Evolutionary conservation across 805 yeast genomes (phyloP).

Genomic region (Yarrowia porcina): DNA sequence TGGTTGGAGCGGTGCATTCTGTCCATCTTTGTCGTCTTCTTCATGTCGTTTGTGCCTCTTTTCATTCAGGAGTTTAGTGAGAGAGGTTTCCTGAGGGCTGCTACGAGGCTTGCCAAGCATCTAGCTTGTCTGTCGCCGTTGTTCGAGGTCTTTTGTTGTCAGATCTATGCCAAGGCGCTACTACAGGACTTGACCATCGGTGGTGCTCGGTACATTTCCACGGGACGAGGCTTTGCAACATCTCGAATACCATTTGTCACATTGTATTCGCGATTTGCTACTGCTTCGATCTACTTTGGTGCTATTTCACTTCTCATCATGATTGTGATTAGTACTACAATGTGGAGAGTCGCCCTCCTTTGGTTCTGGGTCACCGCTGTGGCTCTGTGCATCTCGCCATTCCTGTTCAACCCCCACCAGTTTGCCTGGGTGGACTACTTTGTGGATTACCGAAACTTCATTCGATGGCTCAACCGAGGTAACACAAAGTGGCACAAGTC

Average conservation of each 20-base stretch:
- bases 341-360: constrained; percentile 79
- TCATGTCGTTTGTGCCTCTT: constrained; percentile 70
- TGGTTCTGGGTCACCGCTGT: constrained; percentile 94
- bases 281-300: constrained; percentile 66
- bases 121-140: constrained; percentile 69
- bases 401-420: constrained; percentile 90
- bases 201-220: constrained; percentile 78
- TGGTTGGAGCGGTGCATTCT: constrained; percentile 74
- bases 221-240: constrained; percentile 82
- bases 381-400: constrained; percentile 81
- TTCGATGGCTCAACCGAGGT: constrained; percentile 72
- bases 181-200: constrained; percentile 67
- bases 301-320: constrained; percentile 50
- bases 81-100: constrained; percentile 68
- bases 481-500: constrained; percentile 51
- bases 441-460: constrained; percentile 80
- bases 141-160: constrained; percentile 77
- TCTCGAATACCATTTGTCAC: constrained; percentile 62
- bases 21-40: constrained; percentile 71
- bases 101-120: constrained; percentile 61
- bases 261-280: constrained; percentile 65
- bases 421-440: constrained; percentile 86
- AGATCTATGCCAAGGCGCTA: constrained; percentile 68
- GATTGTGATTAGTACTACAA: constrained; percentile 53
- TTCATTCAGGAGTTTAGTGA: constrained; percentile 75